Conservation (phyloP, 345 rosid species). For the Carallia pectinifolia region DNA sequence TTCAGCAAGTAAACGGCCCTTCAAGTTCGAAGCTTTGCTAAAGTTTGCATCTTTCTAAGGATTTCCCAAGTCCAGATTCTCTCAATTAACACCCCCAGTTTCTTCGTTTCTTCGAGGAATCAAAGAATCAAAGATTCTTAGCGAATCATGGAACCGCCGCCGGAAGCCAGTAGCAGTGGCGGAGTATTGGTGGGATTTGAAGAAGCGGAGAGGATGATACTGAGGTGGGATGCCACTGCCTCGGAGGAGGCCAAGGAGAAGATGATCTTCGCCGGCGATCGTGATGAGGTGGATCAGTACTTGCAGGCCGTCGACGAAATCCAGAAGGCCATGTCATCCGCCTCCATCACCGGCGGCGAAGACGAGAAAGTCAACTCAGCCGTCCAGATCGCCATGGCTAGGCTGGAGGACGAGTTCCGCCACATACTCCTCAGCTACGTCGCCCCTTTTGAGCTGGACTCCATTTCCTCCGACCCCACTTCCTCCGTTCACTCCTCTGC, state of each 20-base stretch:
- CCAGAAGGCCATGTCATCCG: conserved; percentile 52
- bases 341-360: conserved; percentile 37
- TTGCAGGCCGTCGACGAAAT: conserved; percentile 89
- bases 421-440: conserved; percentile 64
- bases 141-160: conserved; percentile 55
- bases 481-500: conserved; percentile 29
- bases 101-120: background rate
- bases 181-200: conserved; percentile 36
- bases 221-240: conserved; percentile 88
- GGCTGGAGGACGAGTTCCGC: conserved; percentile 94
- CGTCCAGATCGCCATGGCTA: conserved; percentile 97
- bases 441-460: conserved; percentile 62
- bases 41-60: background rate
- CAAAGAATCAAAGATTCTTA: background rate
- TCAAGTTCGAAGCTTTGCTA: background rate
- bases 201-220: conserved; percentile 67
- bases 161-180: conserved; percentile 27
- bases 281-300: conserved; percentile 71
- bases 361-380: conserved; percentile 52
- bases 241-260: conserved; percentile 81
- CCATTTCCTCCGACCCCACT: conserved; percentile 30
- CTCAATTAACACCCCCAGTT: background rate
- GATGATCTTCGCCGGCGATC: conserved; percentile 82
- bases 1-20: background rate
- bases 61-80: background rate